Conservation (phyloP, 257 asterid species). For the Penstemon barbatus region DNA sequence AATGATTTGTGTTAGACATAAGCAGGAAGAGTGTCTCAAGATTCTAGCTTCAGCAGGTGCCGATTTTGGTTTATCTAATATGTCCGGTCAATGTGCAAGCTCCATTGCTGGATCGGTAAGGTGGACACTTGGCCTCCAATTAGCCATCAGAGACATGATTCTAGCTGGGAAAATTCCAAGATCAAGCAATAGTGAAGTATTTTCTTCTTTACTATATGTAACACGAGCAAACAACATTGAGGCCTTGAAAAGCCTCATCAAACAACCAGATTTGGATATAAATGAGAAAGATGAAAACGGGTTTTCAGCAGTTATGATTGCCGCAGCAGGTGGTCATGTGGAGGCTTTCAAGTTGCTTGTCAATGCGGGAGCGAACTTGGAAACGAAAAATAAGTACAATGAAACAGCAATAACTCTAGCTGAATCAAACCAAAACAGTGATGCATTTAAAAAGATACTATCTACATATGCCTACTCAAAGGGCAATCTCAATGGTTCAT, state of each 20-base stretch:
- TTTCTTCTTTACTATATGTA: slow-evolving; percentile 50
- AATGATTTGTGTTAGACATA: slow-evolving; percentile 53
- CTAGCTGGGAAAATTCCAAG: slow-evolving; percentile 44
- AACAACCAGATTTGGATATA: slow-evolving; percentile 42
- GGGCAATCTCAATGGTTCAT: slow-evolving; percentile 25
- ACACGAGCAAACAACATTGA: slow-evolving; percentile 52
- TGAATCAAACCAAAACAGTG: slow-evolving; percentile 49
- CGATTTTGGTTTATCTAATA: slow-evolving; percentile 51
- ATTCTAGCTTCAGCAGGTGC: slow-evolving; percentile 60
- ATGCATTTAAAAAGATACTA: slow-evolving; percentile 48
- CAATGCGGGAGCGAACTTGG: slow-evolving; percentile 55
- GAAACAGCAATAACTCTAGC: slow-evolving; percentile 61
- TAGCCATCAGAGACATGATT: slow-evolving; percentile 47
- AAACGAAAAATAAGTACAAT: slow-evolving; percentile 42
- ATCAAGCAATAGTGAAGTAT: slow-evolving; percentile 46
- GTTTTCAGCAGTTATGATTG: slow-evolving; percentile 63
- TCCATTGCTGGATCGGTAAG: slow-evolving; percentile 43
- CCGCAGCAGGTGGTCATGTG: slow-evolving; percentile 52
- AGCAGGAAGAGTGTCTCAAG: slow-evolving; percentile 52
- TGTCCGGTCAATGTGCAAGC: slow-evolving; percentile 38
- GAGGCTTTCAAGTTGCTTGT: slow-evolving; percentile 57
- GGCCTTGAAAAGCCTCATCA: slow-evolving; percentile 46
- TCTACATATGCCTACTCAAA: slow-evolving; percentile 35
- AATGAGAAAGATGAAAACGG: slow-evolving; percentile 58
- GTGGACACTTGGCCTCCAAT: slow-evolving; percentile 53